These are phyloP conservation scores for Citrus reticulata DNA, from an alignment of 345 rosid genomes.

Conservation along the genomic window DNA sequence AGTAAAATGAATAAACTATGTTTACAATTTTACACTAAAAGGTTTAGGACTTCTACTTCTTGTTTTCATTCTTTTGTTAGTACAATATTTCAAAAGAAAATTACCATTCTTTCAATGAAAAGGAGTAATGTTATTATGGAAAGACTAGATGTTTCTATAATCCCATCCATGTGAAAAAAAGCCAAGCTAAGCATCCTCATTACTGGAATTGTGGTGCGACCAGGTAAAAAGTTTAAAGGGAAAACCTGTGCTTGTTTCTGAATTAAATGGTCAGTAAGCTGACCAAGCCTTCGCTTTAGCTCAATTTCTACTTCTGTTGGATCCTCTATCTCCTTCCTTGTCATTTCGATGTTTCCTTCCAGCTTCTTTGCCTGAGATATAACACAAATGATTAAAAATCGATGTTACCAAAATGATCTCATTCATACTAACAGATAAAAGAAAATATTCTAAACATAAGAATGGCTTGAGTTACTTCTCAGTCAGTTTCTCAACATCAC, in stretches of 20 bases:
- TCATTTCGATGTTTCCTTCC: constrained; percentile 57
- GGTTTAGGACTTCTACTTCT: neutral
- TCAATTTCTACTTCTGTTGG: constrained; percentile 90
- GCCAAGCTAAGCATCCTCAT: neutral
- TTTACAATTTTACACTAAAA: neutral
- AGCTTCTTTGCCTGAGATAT: constrained; percentile 53
- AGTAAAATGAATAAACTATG: neutral
- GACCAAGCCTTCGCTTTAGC: constrained; percentile 80
- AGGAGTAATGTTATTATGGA: neutral
- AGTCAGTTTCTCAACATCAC: neutral
- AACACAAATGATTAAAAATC: neutral
- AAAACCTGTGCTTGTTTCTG: constrained; percentile 97
- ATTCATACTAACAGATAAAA: neutral
- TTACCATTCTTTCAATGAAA: neutral
- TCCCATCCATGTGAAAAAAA: neutral
- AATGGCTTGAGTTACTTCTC: neutral
- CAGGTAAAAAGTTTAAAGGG: constrained; percentile 1
- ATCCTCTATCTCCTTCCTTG: constrained; percentile 79
- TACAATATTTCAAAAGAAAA: neutral
- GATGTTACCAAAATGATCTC: neutral
- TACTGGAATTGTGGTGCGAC: neutral
- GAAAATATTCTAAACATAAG: neutral
- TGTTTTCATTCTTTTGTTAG: neutral
- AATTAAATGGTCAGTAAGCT: constrained; percentile 93
- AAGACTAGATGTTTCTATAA: neutral